Percentiles rank a stretch among this genome's conserved stretches.
Conservation (phyloP, 805 yeast genomes). For the Saturnispora bothae region DNA sequence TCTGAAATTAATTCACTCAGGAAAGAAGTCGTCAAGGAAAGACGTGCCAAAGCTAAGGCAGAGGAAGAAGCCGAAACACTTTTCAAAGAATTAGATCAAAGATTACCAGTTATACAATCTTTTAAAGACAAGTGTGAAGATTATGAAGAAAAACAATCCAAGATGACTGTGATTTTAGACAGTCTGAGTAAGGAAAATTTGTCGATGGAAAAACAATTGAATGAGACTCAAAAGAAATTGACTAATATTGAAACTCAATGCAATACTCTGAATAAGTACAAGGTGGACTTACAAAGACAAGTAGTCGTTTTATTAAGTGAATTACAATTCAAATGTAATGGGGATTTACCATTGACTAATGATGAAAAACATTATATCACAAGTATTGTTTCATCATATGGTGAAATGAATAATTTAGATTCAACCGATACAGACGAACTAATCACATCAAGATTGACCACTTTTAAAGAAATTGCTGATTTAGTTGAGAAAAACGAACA, state of each 20-base stretch:
- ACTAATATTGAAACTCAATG: constrained; percentile 39
- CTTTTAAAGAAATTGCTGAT: constrained; percentile 56
- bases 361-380: constrained; percentile 59
- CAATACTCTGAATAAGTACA: constrained; percentile 41
- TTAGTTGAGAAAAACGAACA: constrained; percentile 68
- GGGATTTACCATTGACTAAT: constrained; percentile 50
- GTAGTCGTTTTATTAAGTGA: constrained; percentile 66
- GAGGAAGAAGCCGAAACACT: constrained; percentile 63
- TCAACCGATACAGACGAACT: constrained; percentile 59
- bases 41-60: constrained; percentile 57
- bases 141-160: constrained; percentile 45
- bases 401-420: constrained; percentile 16
- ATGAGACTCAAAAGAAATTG: constrained; percentile 21
- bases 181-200: constrained; percentile 36
- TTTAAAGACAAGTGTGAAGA: constrained; percentile 49
- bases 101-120: constrained; percentile 65
- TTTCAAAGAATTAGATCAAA: constrained; percentile 64
- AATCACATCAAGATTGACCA: constrained; percentile 63
- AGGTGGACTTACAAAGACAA: constrained; percentile 71
- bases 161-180: constrained; percentile 47
- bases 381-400: constrained; percentile 33
- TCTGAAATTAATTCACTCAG: constrained; percentile 54
- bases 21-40: constrained; percentile 58
- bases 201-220: constrained; percentile 14
- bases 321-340: constrained; percentile 43